Conservation (phyloP, 352 stramenopile species). For the Globisporangium apiculatum region DNA sequence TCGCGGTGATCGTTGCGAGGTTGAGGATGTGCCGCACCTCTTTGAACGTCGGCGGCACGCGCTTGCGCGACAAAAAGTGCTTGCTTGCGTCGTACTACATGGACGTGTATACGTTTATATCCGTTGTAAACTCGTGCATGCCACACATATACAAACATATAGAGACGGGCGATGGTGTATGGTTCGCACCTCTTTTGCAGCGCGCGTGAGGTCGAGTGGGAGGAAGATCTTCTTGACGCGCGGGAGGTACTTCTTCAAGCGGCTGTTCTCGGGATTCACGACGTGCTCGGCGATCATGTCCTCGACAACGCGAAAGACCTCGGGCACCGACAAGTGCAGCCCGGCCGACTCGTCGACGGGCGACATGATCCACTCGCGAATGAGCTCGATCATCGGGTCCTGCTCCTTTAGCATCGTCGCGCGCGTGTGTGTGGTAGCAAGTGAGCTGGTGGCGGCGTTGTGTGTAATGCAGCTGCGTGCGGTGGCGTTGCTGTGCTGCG, state of each 20-base stretch:
- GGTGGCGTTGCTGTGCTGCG: too few relatives aligned
- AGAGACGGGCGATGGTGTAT: not conserved
- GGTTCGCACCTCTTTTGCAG: conserved; percentile 27
- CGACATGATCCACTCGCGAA: conserved; percentile 81
- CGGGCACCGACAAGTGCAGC: conserved; percentile 51
- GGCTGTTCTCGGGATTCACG: conserved; percentile 23
- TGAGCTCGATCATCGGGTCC: conserved; percentile 81
- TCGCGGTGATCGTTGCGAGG: conserved; percentile 66
- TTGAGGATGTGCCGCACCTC: conserved; percentile 84
- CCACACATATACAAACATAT: not conserved
- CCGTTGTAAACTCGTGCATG: not conserved
- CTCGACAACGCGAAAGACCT: conserved; percentile 67
- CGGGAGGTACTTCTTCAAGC: conserved; percentile 57
- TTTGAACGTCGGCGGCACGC: conserved; percentile 78
- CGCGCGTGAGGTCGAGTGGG: conserved; percentile 58
- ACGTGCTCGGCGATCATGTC: conserved; percentile 77
- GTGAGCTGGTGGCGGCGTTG: not conserved
- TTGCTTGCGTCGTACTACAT: conserved; percentile 61
- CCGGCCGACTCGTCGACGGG: conserved; percentile 49
- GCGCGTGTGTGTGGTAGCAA: not conserved
- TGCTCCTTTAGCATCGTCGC: conserved; percentile 72
- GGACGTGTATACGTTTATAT: not conserved
- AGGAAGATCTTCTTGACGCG: conserved; percentile 64
- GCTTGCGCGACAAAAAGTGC: conserved; percentile 71
- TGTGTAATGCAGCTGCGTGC: not conserved